A percentile compares a stretch with the other conserved stretches of the same genome.
phyloP scores from a whole-genome alignment of 2,329 filamentous ascomycete species.

The Capronia americana region DNA sequence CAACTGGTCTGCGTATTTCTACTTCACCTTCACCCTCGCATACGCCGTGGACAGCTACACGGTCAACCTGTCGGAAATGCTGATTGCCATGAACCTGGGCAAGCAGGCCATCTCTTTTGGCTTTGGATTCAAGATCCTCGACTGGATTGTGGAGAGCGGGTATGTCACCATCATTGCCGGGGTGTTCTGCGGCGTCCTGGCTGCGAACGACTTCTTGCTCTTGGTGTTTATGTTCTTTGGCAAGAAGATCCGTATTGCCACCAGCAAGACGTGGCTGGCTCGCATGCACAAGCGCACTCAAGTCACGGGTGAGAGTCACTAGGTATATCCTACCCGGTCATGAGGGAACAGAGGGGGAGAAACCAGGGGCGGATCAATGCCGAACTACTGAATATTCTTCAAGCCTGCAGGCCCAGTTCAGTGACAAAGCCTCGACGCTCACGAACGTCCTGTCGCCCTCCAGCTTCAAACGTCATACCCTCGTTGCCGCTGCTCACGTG shows the following conservation, averaged over 20 bases:
- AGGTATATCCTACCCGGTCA: neutral
- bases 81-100: conserved; percentile 65
- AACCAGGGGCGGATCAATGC: neutral
- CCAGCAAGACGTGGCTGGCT: conserved; percentile 57
- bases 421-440: neutral
- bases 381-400: neutral
- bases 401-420: neutral
- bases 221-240: conserved; percentile 60
- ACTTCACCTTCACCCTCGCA: conserved; percentile 64
- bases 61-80: conserved; percentile 66
- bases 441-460: neutral
- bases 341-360: neutral
- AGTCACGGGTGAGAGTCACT: conserved; percentile 45
- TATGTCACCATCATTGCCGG: conserved; percentile 61
- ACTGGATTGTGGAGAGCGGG: conserved; percentile 59
- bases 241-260: conserved; percentile 57
- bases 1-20: conserved; percentile 61
- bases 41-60: conserved; percentile 67
- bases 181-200: conserved; percentile 57
- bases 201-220: conserved; percentile 58
- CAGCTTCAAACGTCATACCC: neutral
- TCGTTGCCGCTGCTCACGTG: neutral
- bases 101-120: conserved; percentile 64
- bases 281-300: conserved; percentile 51
- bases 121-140: conserved; percentile 57